Evolutionary conservation across 139 green algal species (phyloP).

Genomic region (Coelastrella sp.): DNA sequence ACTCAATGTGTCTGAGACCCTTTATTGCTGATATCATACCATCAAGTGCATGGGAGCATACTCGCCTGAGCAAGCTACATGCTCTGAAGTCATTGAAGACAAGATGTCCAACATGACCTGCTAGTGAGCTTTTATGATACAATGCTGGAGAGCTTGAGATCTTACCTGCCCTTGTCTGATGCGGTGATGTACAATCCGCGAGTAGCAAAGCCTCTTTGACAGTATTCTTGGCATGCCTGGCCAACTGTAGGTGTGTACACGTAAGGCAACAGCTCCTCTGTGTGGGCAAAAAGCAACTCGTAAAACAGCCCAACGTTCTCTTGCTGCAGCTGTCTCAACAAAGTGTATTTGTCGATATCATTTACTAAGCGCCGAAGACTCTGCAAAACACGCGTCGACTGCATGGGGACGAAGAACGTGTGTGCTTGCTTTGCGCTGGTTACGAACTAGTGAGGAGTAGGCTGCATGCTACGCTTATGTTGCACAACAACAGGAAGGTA

Average conservation of each 20-base stretch:
- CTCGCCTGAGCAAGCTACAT: too few relatives aligned
- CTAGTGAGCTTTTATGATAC: too few relatives aligned
- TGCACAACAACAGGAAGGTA: too few relatives aligned
- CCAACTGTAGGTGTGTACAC: constrained; percentile 96
- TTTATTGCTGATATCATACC: too few relatives aligned
- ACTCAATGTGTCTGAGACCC: too few relatives aligned
- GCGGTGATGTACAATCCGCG: constrained; percentile 66
- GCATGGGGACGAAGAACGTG: too few relatives aligned
- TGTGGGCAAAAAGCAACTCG: constrained; percentile 56
- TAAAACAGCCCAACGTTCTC: constrained; percentile 69
- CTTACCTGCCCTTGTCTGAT: constrained; percentile 41
- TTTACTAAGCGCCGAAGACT: not conserved
- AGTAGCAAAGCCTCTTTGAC: constrained; percentile 53
- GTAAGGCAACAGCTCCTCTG: constrained; percentile 82
- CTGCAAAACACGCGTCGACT: not conserved
- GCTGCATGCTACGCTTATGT: too few relatives aligned
- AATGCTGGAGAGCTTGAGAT: not conserved
- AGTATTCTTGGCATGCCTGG: constrained; percentile 87
- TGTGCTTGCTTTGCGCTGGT: too few relatives aligned
- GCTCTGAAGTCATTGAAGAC: too few relatives aligned
- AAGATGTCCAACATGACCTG: too few relatives aligned
- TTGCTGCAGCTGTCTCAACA: constrained; percentile 58
- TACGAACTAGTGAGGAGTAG: too few relatives aligned
- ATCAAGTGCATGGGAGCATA: too few relatives aligned
- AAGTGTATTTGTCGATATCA: constrained; percentile 59